phyloP scores from a whole-genome alignment of 2,329 filamentous ascomycete genomes.

The Chaetomium sp. region DNA sequence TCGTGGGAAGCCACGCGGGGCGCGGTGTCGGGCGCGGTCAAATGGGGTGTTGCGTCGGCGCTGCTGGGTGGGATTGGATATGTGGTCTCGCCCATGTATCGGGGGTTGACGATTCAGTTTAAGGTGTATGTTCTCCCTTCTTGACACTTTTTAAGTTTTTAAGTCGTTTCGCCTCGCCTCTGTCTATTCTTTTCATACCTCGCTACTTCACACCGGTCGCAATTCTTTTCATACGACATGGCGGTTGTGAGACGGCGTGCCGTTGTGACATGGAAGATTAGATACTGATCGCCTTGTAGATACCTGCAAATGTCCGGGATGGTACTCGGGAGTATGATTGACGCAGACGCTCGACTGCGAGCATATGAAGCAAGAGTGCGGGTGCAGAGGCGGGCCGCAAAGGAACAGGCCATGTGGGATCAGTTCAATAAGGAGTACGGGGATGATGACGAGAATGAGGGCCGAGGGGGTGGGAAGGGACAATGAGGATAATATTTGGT shows the following conservation, averaged over 20 bases:
- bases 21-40: constrained; percentile 58
- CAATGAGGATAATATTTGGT: too few relatives aligned
- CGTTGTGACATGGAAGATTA: background rate
- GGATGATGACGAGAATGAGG: constrained; percentile 36
- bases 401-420: constrained; percentile 63
- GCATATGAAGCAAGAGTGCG: constrained; percentile 60
- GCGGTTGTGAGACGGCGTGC: background rate
- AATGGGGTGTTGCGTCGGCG: constrained; percentile 64
- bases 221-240: background rate
- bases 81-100: constrained; percentile 62
- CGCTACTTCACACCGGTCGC: background rate
- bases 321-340: constrained; percentile 71
- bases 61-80: constrained; percentile 57
- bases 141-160: background rate
- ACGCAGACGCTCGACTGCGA: constrained; percentile 63
- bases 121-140: constrained; percentile 55
- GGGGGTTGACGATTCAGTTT: constrained; percentile 66
- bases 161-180: background rate
- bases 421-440: constrained; percentile 56
- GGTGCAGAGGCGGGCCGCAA: constrained; percentile 55
- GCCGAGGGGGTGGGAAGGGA: background rate
- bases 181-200: background rate
- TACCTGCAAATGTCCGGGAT: constrained; percentile 82
- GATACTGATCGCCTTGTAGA: constrained; percentile 36
- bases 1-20: constrained; percentile 66